These are phyloP conservation scores for Globisporangium solare DNA, from an alignment of 352 stramenopile genomes.

Conservation along the genomic window DNA sequence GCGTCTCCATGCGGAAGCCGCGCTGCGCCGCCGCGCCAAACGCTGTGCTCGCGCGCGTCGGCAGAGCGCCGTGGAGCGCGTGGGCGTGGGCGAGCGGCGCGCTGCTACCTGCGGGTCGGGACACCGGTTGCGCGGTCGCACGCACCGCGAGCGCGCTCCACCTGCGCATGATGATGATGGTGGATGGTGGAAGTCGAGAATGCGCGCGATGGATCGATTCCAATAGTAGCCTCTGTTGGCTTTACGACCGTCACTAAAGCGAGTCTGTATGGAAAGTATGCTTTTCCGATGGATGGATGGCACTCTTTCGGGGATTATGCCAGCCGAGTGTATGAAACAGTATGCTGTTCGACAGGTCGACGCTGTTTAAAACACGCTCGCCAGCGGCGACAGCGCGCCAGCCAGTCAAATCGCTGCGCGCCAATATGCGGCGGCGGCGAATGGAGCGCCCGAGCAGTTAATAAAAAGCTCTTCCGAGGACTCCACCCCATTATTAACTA, in stretches of 20 bases:
- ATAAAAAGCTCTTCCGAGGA: constrained; percentile 56
- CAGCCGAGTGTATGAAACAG: not conserved
- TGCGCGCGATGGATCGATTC: not conserved
- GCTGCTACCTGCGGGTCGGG: not conserved
- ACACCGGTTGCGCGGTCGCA: not conserved
- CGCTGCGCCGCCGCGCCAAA: not conserved
- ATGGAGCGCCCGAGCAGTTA: constrained; percentile 9
- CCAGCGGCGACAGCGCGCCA: not conserved
- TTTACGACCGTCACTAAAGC: not conserved
- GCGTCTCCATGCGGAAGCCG: constrained; percentile 34
- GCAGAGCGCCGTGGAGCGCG: not conserved
- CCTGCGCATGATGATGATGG: constrained; percentile 2
- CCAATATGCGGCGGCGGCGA: constrained; percentile 14
- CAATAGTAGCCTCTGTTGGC: not conserved
- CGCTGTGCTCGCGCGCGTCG: no score
- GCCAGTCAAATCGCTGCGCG: constrained; percentile 42
- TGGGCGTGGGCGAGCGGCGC: not conserved
- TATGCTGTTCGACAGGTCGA: not conserved
- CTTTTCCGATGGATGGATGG: not conserved
- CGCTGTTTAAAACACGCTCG: not conserved
- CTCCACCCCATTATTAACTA: constrained; percentile 25
- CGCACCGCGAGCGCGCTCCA: constrained; percentile 5
- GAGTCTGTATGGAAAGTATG: not conserved
- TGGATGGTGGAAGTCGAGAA: not conserved
- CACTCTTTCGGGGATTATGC: not conserved